These are phyloP conservation scores for Aspergillus calidoustus DNA, from an alignment of 2,329 filamentous ascomycete genomes.

Conservation along the genomic window DNA sequence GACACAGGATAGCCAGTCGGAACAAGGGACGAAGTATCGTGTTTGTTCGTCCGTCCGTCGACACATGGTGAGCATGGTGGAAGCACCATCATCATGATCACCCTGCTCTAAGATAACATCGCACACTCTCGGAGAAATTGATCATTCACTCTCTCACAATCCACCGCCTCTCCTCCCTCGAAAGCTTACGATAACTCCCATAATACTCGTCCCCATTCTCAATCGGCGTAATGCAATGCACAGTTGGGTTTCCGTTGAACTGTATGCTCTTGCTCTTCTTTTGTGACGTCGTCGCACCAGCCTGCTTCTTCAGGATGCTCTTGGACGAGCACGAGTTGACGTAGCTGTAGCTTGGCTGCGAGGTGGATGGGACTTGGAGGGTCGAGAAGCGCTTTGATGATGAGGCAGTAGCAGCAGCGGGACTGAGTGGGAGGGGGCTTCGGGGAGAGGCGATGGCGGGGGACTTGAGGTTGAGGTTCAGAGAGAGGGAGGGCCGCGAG, in stretches of 20 bases:
- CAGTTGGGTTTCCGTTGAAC: conserved; percentile 49
- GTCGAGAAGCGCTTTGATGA: conserved; percentile 46
- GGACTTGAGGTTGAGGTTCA: conserved; percentile 41
- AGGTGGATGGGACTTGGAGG: conserved; percentile 33
- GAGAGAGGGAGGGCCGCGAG: conserved; percentile 43
- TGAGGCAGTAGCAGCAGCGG: conserved; percentile 29
- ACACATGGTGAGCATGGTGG: neutral
- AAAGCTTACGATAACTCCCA: conserved; percentile 51
- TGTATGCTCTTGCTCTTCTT: conserved; percentile 43
- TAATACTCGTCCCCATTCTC: conserved; percentile 55
- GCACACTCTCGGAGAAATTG: neutral
- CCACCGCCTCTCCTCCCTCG: conserved; percentile 53
- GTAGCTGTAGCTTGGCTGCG: conserved; percentile 45
- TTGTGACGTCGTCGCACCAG: conserved; percentile 18
- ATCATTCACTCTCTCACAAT: conserved; percentile 39
- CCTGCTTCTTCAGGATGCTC: conserved; percentile 54
- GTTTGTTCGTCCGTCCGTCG: neutral
- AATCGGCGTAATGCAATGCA: conserved; percentile 54
- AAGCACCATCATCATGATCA: neutral
- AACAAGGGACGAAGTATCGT: neutral
- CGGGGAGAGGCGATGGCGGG: conserved; percentile 42
- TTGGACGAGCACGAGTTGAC: conserved; percentile 50
- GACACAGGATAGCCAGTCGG: neutral
- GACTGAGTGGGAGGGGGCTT: conserved; percentile 49
- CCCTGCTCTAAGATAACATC: neutral